Evolutionary conservation across 2,329 filamentous ascomycete genomes (phyloP), one percentile per base, ranked within the genome.

Genomic region (Pseudogymnoascus sp.): DNA sequence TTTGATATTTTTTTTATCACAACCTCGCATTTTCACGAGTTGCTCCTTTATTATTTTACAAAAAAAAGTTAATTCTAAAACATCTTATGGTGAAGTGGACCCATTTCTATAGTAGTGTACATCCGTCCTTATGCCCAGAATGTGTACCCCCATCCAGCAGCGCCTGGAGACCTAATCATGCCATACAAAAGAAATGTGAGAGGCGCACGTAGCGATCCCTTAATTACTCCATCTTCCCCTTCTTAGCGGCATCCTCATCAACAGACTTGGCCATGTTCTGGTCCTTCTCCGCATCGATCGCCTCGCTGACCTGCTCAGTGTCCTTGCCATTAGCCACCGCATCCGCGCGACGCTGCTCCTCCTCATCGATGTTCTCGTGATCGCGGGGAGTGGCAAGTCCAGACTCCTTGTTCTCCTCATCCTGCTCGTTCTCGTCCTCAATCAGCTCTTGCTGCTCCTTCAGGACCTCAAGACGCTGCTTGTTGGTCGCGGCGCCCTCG

Each of bases 381-480:
- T 97, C 94, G 72, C 92, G 90, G 1, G 90, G 90, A 7, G 88
- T 88, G 12, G 87, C 82, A 60, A 89, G 82, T 11, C 90, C 90
- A 42, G 84, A 85, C 71, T 86, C 86, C 74, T 90, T 86, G 76
- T 90, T 91, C 75, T 88, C 84, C 73, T 92, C 84, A 71, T 90
- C 90, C 78, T 99, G 93, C 79, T 94, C 85, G 67, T 93, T 95
- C 80, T 99, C 94, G 74, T 99, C 94, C 67, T 96, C 88, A 64
- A 99, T 99, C 66, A 99, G 85, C 75, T 97, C 94, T 76, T 99
- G 90, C 80, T 99, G 94, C 80, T 99, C 94, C 83, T 92, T 95
- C 73, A 99, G 84, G 14, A 99, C 94, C 80, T 99, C 94, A 44
- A 99, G 88, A 75, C 94, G 89, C 81, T 97, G 94, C 83, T 95